Base-by-base conservation (phyloP, 225 moss, liverwort and hornwort genomes). In the Lunularia cruciata region DNA sequence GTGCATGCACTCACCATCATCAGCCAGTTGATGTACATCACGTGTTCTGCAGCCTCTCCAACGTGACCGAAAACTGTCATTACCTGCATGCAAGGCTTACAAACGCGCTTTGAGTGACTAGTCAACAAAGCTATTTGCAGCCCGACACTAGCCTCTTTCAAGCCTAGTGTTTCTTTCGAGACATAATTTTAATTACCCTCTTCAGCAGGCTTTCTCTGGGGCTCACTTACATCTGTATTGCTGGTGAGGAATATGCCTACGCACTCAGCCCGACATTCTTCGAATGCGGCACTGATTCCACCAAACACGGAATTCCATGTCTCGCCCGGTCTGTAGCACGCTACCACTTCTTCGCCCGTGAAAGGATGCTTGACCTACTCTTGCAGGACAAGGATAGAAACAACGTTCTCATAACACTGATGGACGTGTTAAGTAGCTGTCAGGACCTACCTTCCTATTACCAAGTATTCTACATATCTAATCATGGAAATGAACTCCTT, bases 251-350 rank as follows among this genome's bases (percentile, higher is more conserved):
- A 90, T n/a, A 90, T 75, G 11, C 86, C 90, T 60, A 88, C 84
- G 63, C 88, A 84, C 40, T 90, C 90, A 8, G 90, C 90, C 58
- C 90, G 80, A 71, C 88, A 90, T 78, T 90, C 90, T 78, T 90
- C 90, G 71, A 81, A 83, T 39, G 90, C 42, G 37, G 83, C 76
- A 70, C 86, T 79, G 23, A 88, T 57, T 19, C 72, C 71, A 40
- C 88, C 88, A 48, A 90, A 90, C 19, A 81, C 74, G n/a, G 83
- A 84, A 67, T 90, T 88, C 52, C 83, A 88, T 20, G 87, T 86
- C 47, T 90, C 86, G 32, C 88, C 90, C 20, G 86, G 82, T 30
- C 66, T 55, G 72, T 90, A 88, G 72, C 83, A 90, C 53, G 75
- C 73, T 70, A 73, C 12, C 26, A 85, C 72, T 42, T 74, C 65